These are phyloP conservation scores for Vitis hybrid DNA, from an alignment of 177 flowering plant species.

Conservation along the genomic window DNA sequence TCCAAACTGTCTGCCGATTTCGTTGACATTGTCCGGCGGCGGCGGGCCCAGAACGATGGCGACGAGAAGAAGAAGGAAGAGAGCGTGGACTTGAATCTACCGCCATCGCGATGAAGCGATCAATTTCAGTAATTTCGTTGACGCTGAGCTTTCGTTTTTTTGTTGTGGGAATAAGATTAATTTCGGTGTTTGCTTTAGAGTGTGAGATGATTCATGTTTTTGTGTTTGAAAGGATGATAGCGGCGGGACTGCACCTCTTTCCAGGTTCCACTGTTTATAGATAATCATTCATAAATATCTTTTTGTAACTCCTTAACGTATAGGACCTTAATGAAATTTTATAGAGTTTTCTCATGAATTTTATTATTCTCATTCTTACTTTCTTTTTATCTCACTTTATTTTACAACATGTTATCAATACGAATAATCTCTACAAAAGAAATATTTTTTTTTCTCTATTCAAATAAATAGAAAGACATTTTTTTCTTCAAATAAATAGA, in stretches of 20 bases:
- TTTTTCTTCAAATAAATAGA: too few species aligned
- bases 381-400: too few species aligned
- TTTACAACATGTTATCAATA: too few species aligned
- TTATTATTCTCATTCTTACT: too few species aligned
- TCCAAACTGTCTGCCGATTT: constrained; percentile 25
- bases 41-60: constrained; percentile 1
- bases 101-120: neutral
- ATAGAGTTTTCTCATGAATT: too few species aligned
- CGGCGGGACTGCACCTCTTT: neutral
- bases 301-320: too few species aligned
- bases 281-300: too few species aligned
- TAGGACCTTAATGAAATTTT: too few species aligned
- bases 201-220: neutral
- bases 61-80: neutral
- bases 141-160: neutral
- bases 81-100: neutral
- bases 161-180: neutral
- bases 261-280: too few species aligned
- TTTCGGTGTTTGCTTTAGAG: neutral
- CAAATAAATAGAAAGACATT: too few species aligned
- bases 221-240: constrained; percentile 2
- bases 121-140: constrained; percentile 1
- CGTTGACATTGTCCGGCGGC: constrained; percentile 11
- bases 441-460: too few species aligned
- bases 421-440: too few species aligned